A percentile compares a stretch with the other conserved stretches of the same genome.
These are phyloP conservation scores for Chaetomium sp. DNA, from an alignment of 2,329 filamentous ascomycete species.

Conservation along the genomic window DNA sequence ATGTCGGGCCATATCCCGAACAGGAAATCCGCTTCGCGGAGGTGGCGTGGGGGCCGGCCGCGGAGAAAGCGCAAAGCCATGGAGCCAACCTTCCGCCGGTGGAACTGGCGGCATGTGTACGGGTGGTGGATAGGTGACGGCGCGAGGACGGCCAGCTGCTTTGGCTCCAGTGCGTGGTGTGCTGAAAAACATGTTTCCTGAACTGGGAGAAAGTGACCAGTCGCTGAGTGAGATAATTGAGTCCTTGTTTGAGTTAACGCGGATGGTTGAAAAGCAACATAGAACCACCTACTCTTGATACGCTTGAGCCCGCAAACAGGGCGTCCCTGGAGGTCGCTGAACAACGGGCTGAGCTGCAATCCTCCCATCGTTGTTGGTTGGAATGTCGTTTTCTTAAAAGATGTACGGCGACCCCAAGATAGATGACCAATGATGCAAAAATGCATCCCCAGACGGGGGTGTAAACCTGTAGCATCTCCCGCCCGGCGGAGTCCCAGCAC, in stretches of 20 bases:
- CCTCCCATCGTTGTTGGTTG: not conserved
- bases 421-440: not conserved
- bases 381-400: not conserved
- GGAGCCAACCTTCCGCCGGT: not conserved
- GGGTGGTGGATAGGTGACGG: not conserved
- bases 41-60: not conserved
- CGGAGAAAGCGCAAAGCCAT: not conserved
- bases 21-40: not conserved
- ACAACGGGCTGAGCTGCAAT: not conserved
- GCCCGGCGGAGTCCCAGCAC: not conserved
- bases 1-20: not conserved
- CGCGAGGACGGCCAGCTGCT: not conserved
- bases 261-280: not conserved
- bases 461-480: not conserved
- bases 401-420: not conserved
- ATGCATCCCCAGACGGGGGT: not conserved
- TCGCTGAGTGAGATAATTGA: conserved; percentile 1
- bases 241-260: not conserved
- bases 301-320: not conserved
- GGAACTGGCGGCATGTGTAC: not conserved
- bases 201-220: not conserved
- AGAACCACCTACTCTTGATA: not conserved
- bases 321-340: not conserved
- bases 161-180: not conserved
- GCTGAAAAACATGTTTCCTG: not conserved